Percentiles rank a stretch among this genome's conserved stretches.
Conservation (phyloP, 768 basidiomycete species). For the Dictyophora rubrovolvata region DNA sequence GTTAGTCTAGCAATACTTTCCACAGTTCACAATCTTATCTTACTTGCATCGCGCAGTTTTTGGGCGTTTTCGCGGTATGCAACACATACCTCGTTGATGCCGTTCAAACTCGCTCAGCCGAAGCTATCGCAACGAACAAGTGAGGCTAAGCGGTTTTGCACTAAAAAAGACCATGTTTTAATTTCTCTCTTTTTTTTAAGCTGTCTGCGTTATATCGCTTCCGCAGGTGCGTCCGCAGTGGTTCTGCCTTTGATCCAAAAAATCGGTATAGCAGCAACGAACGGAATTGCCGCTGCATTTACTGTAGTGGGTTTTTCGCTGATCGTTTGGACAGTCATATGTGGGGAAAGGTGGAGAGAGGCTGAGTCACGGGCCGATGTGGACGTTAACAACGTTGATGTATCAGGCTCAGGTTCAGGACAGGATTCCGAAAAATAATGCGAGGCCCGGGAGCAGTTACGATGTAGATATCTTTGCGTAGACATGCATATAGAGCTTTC, state of each 20-base stretch:
- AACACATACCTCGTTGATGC: slow-evolving; percentile 52
- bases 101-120: slow-evolving; percentile 50
- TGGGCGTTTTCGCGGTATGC: slow-evolving; percentile 43
- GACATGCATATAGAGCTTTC: too few relatives aligned
- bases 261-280: background rate
- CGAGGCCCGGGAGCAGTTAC: too few relatives aligned
- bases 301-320: background rate
- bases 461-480: too few relatives aligned
- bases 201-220: slow-evolving; percentile 1
- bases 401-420: background rate
- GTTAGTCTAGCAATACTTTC: slow-evolving; percentile 24
- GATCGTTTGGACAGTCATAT: background rate
- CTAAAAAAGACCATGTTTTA: background rate
- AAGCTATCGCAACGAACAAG: slow-evolving; percentile 47
- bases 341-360: background rate
- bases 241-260: slow-evolving; percentile 1
- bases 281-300: background rate
- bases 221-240: slow-evolving; percentile 1
- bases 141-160: slow-evolving; percentile 15
- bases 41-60: slow-evolving; percentile 28
- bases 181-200: background rate
- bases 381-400: too few relatives aligned
- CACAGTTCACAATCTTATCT: background rate
- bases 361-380: background rate
- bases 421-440: background rate